Base-by-base conservation (phyloP, 345 rosid genomes). In the Nasturtium officinale region DNA sequence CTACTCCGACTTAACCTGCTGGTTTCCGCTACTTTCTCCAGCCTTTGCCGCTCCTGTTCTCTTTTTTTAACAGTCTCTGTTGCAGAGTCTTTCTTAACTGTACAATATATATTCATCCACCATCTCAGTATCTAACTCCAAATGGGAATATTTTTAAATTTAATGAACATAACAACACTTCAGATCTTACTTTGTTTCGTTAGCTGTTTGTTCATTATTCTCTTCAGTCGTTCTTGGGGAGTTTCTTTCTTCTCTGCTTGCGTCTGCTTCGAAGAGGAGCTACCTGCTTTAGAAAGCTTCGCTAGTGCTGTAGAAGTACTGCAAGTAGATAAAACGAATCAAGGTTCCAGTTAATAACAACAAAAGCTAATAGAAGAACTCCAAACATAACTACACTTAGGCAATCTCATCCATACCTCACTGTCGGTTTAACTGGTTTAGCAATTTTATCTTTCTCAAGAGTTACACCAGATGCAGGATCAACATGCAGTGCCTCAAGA, bases 21-120 rank as follows among this genome's bases (percentile, higher is more conserved):
- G 77, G 97, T 90, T 85, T 96, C 98, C 26, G 95, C 92, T 52
- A 92, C 84, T 71, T 89, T 96, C 79, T 87, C 97, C 80, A 80
- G 85, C 82, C 97, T 90, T 64, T 89, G 97, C 28, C 82, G 86
- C 82, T 96, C 99, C 67, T 87, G 99, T 77, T 96, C 99, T 80
- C 85, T 80, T 71, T 92, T 96, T 82, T 96, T 96, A 71, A 96
- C 96, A 63, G 83, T 87, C 81, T 90, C 98, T 25, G 89, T 87
- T 64, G 94, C 98, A 76, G 96, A 85, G 76, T 96, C 99, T 65
- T 96, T 96, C 82, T 89, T 96, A 78, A 96, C 99, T 96, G 89
- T 65, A 82, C 38, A 50, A 37, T 32, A 58, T 30, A 33, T n/a
- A 32, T 28, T 46, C 62, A 76, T 28, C 43, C 65, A 63, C 61